Conservation (phyloP, 768 basidiomycete species). For the Cystobasidium ongulense region DNA sequence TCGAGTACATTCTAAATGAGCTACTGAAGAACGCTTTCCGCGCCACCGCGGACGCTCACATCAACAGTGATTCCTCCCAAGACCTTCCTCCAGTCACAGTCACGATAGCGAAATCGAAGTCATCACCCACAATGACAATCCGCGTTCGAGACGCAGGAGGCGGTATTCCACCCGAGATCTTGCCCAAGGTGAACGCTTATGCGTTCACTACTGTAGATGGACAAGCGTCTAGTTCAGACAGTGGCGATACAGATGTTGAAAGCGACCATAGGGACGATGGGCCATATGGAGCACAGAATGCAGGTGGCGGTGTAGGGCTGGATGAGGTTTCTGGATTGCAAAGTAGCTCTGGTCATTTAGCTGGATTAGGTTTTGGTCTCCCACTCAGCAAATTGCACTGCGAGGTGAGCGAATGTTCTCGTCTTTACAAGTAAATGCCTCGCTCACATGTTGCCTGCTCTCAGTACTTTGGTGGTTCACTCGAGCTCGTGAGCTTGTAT, state of each 20-base stretch:
- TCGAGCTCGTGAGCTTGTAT: conserved; percentile 71
- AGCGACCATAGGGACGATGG: neutral
- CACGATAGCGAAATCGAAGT: conserved; percentile 48
- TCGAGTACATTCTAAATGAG: conserved; percentile 85
- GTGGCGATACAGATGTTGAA: neutral
- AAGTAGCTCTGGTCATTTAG: conserved; percentile 60
- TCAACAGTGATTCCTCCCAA: conserved; percentile 45
- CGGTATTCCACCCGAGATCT: conserved; percentile 52
- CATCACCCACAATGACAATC: conserved; percentile 53
- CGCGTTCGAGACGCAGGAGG: conserved; percentile 80
- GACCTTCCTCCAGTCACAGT: conserved; percentile 49
- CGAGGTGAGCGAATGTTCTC: neutral
- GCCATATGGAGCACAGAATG: conserved; percentile 27
- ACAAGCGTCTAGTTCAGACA: neutral
- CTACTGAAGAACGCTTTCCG: conserved; percentile 85
- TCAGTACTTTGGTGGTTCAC: conserved; percentile 73
- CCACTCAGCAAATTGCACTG: conserved; percentile 24
- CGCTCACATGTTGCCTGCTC: conserved; percentile 46
- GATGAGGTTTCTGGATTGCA: conserved; percentile 21
- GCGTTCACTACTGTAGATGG: conserved; percentile 23
- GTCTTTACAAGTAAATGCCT: conserved; percentile 42
- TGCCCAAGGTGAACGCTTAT: conserved; percentile 20
- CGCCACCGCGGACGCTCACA: conserved; percentile 71
- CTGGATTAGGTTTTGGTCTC: conserved; percentile 73
- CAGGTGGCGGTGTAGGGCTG: neutral